Evolutionary conservation across 2,329 filamentous ascomycete species (phyloP).

Genomic region (Zymoseptoria brevis): DNA sequence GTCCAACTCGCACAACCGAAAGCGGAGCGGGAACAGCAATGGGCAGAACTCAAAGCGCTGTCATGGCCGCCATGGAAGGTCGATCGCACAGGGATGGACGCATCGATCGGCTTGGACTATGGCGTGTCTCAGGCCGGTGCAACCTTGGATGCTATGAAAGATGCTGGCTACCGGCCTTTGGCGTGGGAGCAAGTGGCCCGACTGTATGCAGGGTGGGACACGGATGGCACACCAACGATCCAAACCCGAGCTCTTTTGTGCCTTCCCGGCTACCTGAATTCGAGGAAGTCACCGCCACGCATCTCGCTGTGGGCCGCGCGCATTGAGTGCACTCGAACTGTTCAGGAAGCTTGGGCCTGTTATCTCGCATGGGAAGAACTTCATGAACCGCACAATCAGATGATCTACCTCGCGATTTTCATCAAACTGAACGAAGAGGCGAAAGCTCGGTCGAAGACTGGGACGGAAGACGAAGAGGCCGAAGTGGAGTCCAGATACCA

Average conservation of each 20-base stretch:
- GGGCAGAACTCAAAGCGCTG: conserved; percentile 50
- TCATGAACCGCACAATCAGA: conserved; percentile 28
- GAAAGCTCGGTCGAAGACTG: not conserved
- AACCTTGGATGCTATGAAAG: conserved; percentile 48
- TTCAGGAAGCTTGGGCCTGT: conserved; percentile 58
- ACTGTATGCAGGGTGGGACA: conserved; percentile 55
- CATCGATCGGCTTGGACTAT: conserved; percentile 48
- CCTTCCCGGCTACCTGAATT: conserved; percentile 11
- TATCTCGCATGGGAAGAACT: conserved; percentile 50
- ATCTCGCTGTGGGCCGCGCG: conserved; percentile 45
- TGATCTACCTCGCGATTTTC: conserved; percentile 50
- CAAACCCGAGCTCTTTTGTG: conserved; percentile 46
- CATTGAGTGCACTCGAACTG: conserved; percentile 51
- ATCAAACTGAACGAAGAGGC: conserved; percentile 44
- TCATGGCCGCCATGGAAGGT: conserved; percentile 62
- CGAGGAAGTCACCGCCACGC: not conserved
- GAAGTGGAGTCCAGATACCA: conserved; percentile 8
- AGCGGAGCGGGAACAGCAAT: conserved; percentile 47
- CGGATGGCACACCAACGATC: conserved; percentile 54
- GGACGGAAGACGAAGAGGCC: conserved; percentile 6
- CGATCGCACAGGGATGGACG: conserved; percentile 53
- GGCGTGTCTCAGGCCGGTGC: conserved; percentile 50
- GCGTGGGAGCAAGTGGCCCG: conserved; percentile 47
- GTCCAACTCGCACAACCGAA: conserved; percentile 53
- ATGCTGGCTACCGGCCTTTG: conserved; percentile 48